Evolutionary conservation across 2,329 filamentous ascomycete species (phyloP).

Genomic region (Blastomyces emzantsi): DNA sequence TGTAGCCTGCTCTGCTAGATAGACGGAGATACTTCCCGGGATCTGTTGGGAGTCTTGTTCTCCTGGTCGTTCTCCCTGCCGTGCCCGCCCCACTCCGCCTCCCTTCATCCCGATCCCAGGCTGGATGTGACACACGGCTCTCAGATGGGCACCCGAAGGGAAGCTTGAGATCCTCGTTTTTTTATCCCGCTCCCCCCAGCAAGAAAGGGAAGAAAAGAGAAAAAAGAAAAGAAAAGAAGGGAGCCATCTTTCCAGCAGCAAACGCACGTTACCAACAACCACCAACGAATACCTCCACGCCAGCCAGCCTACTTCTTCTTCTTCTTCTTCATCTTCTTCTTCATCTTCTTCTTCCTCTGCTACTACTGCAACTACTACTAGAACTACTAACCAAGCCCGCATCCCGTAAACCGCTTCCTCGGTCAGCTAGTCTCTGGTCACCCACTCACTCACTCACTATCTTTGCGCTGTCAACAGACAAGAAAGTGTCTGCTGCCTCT

Average conservation of each 20-base stretch:
- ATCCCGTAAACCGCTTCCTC: slow-evolving; percentile 1
- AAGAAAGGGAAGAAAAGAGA: neutral
- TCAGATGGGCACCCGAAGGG: neutral
- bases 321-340: too few relatives aligned
- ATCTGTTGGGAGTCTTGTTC: neutral
- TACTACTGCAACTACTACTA: too few relatives aligned
- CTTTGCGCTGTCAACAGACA: neutral
- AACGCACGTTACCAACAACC: neutral
- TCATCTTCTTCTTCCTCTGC: too few relatives aligned
- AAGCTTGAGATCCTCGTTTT: neutral
- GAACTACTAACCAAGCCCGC: neutral
- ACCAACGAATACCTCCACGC: too few relatives aligned
- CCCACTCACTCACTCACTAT: neutral
- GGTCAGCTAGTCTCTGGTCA: neutral
- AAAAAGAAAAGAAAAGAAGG: too few relatives aligned
- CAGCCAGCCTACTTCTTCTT: too few relatives aligned
- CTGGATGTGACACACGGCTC: neutral
- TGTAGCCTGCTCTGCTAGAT: too few relatives aligned
- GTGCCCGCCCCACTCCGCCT: slow-evolving; percentile 2
- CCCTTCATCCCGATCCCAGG: neutral
- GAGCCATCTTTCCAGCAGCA: neutral
- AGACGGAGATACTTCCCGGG: too few relatives aligned
- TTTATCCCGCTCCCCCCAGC: neutral
- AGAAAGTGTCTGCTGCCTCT: neutral
- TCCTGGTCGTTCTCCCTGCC: neutral